phyloP scores from a whole-genome alignment of 805 yeast species.

The Saccharomycopsis vini region DNA sequence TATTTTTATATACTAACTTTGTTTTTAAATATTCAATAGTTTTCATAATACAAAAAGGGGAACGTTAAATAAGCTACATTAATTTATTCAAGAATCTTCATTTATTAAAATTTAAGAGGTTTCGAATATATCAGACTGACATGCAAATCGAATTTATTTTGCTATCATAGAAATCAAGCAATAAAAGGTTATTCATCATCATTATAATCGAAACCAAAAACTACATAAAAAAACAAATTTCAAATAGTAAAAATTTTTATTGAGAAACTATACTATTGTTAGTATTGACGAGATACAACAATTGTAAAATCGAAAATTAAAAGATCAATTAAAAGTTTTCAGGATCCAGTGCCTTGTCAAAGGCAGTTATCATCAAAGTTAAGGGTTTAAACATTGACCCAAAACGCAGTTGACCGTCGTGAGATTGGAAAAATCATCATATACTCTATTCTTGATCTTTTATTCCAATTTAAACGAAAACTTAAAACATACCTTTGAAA shows the following conservation, averaged over 20 bases:
- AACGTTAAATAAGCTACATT: too few species aligned
- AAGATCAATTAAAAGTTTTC: conserved; percentile 8
- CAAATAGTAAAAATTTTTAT: too few species aligned
- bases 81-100: too few species aligned
- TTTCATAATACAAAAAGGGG: too few species aligned
- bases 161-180: not conserved
- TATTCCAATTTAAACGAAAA: conserved; percentile 19
- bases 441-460: conserved; percentile 23
- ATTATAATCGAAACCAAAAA: not conserved
- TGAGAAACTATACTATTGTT: too few species aligned
- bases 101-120: too few species aligned
- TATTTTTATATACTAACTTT: too few species aligned
- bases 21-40: too few species aligned
- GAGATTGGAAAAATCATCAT: conserved; percentile 59
- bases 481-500: conserved; percentile 13
- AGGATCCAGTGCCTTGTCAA: conserved; percentile 73
- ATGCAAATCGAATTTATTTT: conserved; percentile 20
- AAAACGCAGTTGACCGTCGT: conserved; percentile 67
- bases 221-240: not conserved
- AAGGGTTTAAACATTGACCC: conserved; percentile 38
- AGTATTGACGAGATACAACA: too few species aligned
- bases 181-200: not conserved
- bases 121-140: conserved; percentile 23
- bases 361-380: conserved; percentile 70
- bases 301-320: not conserved